These are phyloP conservation scores for Penicillium aurantiogriseum DNA, from an alignment of 2,329 filamentous ascomycete genomes.

Conservation along the genomic window DNA sequence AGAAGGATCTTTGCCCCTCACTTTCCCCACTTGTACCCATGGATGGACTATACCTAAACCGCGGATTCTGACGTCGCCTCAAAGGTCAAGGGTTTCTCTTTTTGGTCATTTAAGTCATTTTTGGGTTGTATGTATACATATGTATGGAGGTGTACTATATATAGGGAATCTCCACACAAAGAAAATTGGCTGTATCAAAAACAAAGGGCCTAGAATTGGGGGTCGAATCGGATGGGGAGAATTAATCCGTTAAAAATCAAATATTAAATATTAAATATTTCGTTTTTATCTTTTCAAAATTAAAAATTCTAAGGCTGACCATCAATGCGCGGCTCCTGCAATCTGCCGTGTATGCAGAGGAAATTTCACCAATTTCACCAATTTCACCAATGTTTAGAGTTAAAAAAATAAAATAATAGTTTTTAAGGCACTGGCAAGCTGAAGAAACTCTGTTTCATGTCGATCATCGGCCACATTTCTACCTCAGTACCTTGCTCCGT, in stretches of 20 bases:
- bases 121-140: neutral
- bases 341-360: neutral
- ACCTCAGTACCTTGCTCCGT: neutral
- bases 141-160: neutral
- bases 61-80: slow-evolving; percentile 6
- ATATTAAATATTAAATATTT: neutral
- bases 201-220: neutral
- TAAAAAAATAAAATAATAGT: neutral
- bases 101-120: neutral
- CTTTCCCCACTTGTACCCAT: neutral
- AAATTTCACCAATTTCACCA: neutral
- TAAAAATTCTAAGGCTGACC: slow-evolving; percentile 1
- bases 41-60: neutral
- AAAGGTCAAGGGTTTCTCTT: slow-evolving; percentile 3
- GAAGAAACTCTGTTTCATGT: neutral
- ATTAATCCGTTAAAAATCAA: neutral
- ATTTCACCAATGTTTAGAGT: no score
- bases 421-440: neutral
- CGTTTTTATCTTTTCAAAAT: neutral
- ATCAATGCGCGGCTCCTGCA: slow-evolving; percentile 1
- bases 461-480: neutral
- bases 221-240: neutral
- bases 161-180: neutral
- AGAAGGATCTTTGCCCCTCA: slow-evolving; percentile 4
- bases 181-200: neutral